These are phyloP conservation scores for Cenococcum geophilum DNA, from an alignment of 495 filamentous ascomycete species.

Conservation along the genomic window DNA sequence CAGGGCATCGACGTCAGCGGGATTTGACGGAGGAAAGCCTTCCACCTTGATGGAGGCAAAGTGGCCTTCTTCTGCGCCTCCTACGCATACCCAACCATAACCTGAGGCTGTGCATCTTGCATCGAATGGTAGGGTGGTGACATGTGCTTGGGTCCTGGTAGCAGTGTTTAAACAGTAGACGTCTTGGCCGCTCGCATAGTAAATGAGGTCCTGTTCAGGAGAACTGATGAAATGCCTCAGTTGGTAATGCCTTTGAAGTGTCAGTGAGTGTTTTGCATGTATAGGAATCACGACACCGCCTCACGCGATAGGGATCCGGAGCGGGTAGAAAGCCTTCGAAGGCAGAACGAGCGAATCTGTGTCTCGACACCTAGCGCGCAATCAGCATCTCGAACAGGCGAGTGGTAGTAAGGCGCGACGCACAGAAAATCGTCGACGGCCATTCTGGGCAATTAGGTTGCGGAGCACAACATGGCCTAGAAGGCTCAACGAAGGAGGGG, in stretches of 20 bases:
- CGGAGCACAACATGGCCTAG: constrained; percentile 2
- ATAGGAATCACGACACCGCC: constrained; percentile 33
- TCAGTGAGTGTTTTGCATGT: constrained; percentile 22
- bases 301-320: constrained; percentile 66
- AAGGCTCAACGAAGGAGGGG: not conserved
- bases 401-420: constrained; percentile 10
- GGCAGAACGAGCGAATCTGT: constrained; percentile 56
- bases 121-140: constrained; percentile 73
- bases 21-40: constrained; percentile 37
- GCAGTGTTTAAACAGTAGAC: constrained; percentile 62
- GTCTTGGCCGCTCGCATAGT: constrained; percentile 69
- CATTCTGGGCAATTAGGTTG: constrained; percentile 18
- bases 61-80: constrained; percentile 72
- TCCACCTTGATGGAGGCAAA: constrained; percentile 71
- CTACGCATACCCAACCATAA: constrained; percentile 83
- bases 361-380: constrained; percentile 47
- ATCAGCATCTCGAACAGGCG: constrained; percentile 1
- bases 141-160: constrained; percentile 63
- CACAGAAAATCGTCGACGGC: constrained; percentile 35
- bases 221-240: constrained; percentile 85
- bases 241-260: constrained; percentile 69
- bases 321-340: constrained; percentile 66
- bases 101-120: constrained; percentile 78
- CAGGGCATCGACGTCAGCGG: constrained; percentile 54
- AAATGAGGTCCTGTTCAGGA: constrained; percentile 66